Conservation (phyloP, 176 grass and related monocot species). For the Saccharum officinarum region DNA sequence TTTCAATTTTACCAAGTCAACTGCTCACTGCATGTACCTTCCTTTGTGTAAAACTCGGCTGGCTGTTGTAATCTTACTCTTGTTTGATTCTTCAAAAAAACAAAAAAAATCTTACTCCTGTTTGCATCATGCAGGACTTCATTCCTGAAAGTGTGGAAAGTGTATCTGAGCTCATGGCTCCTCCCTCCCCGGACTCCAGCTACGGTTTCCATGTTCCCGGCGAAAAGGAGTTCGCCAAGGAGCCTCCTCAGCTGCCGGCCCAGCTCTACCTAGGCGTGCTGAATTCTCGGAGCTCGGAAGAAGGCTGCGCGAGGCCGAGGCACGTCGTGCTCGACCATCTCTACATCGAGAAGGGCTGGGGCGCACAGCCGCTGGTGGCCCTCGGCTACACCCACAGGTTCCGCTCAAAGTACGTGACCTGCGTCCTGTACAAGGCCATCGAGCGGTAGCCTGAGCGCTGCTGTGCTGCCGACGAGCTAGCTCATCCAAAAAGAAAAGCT, state of each 20-base stretch:
- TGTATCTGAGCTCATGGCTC: constrained; percentile 60
- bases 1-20: background rate
- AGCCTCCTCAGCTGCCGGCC: constrained; percentile 63
- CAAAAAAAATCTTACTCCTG: background rate
- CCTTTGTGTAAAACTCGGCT: background rate
- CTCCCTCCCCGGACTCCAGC: constrained; percentile 63
- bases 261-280: constrained; percentile 64
- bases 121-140: constrained; percentile 52
- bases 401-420: constrained; percentile 68
- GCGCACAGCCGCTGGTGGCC: constrained; percentile 54
- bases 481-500: background rate
- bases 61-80: background rate
- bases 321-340: constrained; percentile 81
- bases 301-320: constrained; percentile 47
- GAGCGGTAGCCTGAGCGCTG: background rate
- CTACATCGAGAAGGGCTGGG: constrained; percentile 70
- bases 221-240: constrained; percentile 77
- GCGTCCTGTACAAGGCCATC: constrained; percentile 75
- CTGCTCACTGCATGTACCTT: background rate
- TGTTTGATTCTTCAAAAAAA: no score
- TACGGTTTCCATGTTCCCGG: constrained; percentile 56
- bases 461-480: background rate
- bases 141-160: constrained; percentile 70
- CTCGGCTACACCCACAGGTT: constrained; percentile 77
- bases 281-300: constrained; percentile 37